phyloP scores from a whole-genome alignment of 179 eudicot species.

The Beta corolliflora region DNA sequence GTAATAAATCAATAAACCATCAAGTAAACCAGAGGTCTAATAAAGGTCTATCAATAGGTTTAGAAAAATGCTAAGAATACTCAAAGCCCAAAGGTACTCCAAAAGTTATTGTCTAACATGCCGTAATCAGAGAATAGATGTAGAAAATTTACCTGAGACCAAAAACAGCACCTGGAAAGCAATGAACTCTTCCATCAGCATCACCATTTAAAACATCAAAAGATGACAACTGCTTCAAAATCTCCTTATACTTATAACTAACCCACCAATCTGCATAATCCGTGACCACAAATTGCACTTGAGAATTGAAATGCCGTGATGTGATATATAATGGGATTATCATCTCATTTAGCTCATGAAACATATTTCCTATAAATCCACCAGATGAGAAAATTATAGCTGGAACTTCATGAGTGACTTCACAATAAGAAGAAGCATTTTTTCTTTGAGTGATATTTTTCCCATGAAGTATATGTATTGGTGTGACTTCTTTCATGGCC shows the following conservation, averaged over 20 bases:
- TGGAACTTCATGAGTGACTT: slow-evolving; percentile 25
- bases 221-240: slow-evolving; percentile 21
- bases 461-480: slow-evolving; percentile 13
- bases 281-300: slow-evolving; percentile 30
- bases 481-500: slow-evolving; percentile 26
- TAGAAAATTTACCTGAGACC: slow-evolving; percentile 22
- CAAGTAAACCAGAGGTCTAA: too few relatives aligned
- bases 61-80: too few relatives aligned
- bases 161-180: slow-evolving; percentile 27
- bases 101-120: too few relatives aligned
- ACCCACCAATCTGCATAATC: slow-evolving; percentile 27
- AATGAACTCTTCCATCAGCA: slow-evolving; percentile 26
- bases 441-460: not conserved
- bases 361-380: slow-evolving; percentile 31
- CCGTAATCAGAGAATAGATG: not conserved
- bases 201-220: slow-evolving; percentile 22
- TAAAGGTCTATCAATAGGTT: too few relatives aligned
- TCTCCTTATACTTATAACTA: slow-evolving; percentile 12
- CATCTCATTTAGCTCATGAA: slow-evolving; percentile 32
- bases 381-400: slow-evolving; percentile 32
- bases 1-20: too few relatives aligned
- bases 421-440: slow-evolving; percentile 18
- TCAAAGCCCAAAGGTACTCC: too few relatives aligned
- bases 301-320: slow-evolving; percentile 23
- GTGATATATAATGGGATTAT: slow-evolving; percentile 33